phyloP scores from a whole-genome alignment of 345 rosid species.

The Lepidium didymum region DNA sequence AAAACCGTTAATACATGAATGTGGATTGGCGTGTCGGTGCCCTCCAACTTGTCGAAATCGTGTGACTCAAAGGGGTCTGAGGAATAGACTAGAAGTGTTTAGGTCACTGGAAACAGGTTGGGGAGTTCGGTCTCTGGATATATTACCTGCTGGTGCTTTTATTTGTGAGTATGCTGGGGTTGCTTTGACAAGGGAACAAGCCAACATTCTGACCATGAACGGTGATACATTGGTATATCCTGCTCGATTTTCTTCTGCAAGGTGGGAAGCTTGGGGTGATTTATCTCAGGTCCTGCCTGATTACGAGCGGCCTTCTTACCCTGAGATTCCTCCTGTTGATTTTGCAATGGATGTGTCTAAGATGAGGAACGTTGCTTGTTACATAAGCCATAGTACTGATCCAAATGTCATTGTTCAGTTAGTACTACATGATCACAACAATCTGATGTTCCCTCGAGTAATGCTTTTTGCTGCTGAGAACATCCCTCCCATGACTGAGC shows the following conservation, averaged over 20 bases:
- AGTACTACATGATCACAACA: conserved; percentile 81
- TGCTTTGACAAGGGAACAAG: conserved; percentile 82
- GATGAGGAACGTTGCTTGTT: conserved; percentile 93
- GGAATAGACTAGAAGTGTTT: conserved; percentile 69
- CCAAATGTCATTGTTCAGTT: conserved; percentile 85
- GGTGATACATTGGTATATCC: conserved; percentile 82
- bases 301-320: conserved; percentile 49
- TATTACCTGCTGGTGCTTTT: conserved; percentile 85
- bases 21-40: conserved; percentile 66
- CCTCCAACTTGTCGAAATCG: conserved; percentile 78
- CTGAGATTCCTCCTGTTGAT: conserved; percentile 75
- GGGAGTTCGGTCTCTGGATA: conserved; percentile 86
- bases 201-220: conserved; percentile 64
- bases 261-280: conserved; percentile 89
- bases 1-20: conserved; percentile 72
- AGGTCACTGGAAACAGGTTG: conserved; percentile 88
- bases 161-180: conserved; percentile 90
- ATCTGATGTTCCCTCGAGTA: conserved; percentile 78
- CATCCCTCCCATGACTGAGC: conserved; percentile 84
- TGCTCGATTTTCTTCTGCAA: conserved; percentile 47
- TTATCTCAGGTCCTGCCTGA: conserved; percentile 56
- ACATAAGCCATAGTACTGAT: conserved; percentile 75
- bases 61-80: conserved; percentile 67
- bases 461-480: conserved; percentile 91
- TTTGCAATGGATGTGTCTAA: conserved; percentile 91